Evolutionary conservation across 208 protist genomes (phyloP).

Genomic region (Herpetomonas tarakana): DNA sequence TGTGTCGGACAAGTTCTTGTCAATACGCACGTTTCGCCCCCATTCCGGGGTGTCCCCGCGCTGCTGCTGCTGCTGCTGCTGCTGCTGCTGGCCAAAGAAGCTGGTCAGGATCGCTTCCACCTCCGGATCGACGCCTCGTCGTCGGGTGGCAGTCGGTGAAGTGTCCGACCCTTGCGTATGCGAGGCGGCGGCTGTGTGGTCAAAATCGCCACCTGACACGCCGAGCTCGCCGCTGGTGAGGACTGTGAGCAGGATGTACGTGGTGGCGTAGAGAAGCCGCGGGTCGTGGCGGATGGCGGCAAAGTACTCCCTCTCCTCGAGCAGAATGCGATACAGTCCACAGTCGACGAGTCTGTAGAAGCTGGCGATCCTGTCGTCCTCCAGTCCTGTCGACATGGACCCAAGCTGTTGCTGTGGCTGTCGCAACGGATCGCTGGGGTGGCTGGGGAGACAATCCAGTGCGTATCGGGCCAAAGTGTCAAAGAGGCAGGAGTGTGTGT

Average conservation of each 20-base stretch:
- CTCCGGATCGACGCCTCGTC: conserved; percentile 13
- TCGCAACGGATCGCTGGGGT: neutral
- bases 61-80: neutral
- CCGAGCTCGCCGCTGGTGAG: neutral
- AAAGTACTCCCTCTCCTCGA: conserved; percentile 28
- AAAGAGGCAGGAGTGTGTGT: neutral
- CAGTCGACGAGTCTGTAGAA: conserved; percentile 31
- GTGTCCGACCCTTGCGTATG: neutral
- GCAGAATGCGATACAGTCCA: conserved; percentile 37
- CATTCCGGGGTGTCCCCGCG: too few species aligned
- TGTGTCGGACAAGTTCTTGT: neutral
- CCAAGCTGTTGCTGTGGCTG: neutral
- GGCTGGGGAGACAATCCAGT: neutral
- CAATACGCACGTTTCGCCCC: too few species aligned
- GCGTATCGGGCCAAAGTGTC: neutral
- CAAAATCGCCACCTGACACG: neutral
- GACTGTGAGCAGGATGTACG: neutral
- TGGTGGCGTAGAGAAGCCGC: neutral
- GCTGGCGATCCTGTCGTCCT: conserved; percentile 5
- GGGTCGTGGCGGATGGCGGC: conserved; percentile 17
- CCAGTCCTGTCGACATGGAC: neutral
- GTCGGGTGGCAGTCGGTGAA: neutral
- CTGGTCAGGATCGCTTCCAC: conserved; percentile 14
- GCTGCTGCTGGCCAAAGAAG: neutral
- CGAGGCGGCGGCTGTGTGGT: neutral